Base-by-base conservation (phyloP, 495 filamentous ascomycete genomes). In the Neurospora sublineolata region DNA sequence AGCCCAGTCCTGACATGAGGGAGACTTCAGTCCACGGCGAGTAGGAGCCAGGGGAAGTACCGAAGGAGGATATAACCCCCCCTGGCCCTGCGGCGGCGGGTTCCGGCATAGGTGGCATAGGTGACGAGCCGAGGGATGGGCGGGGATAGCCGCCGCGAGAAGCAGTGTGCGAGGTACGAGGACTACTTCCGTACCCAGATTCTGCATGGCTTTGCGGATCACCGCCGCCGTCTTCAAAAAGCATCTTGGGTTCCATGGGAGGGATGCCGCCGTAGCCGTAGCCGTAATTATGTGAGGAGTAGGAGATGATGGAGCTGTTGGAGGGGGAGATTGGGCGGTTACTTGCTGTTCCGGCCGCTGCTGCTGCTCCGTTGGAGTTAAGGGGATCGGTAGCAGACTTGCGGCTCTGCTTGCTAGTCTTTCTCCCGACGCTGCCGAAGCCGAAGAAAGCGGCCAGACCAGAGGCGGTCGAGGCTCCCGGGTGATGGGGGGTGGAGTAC, bases 201-300 rank as follows among this genome's bases (percentile, higher is more conserved):
- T 60, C 23, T 3, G 10, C 37, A 3, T 46, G 42, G 4, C n/a
- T 20, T 18, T 18, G 40, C 16, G 18, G 40, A 1, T 42, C 16
- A 42, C 16, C 41, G 4, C 23, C 23, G 64, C 80, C 76, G 30
- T 80, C 78, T 69, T 71, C 76, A 44, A 77, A 73, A 60, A 79
- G 73, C 71, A 68, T 67, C 36, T 80, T 77, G 36, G 80, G 78
- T 76, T 83, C 76, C 44, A 79, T 73, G 39, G 83, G 71, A 46
- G 79, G 72, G 40, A 79, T 52, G 1, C 38, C 46, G 37, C 42
- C 74, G 80, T 82, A 78, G 37, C 72, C 74, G 73, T 80, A 78
- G n/a, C n/a, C n/a, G n/a, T 4, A 33, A 4, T 80, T 23, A 8
- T 37, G 14, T 42, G 52, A 60, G 6, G 20, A 30, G 23, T 60